Percentiles rank a stretch among this genome's conserved stretches.
phyloP scores from a whole-genome alignment of 2,329 filamentous ascomycete genomes.

The Fusarium sulawesiense region DNA sequence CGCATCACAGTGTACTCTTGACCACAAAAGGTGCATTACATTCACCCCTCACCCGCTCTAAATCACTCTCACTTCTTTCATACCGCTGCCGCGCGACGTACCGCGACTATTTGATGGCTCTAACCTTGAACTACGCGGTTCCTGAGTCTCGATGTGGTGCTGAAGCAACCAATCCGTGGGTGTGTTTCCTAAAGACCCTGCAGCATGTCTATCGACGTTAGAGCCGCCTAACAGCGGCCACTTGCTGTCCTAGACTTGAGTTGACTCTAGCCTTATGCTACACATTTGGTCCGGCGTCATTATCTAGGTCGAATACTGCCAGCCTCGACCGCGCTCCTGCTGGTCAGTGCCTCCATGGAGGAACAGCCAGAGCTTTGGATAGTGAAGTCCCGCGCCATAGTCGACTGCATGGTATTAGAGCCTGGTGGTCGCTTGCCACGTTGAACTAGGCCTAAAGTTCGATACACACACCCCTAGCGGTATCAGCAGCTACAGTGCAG shows the following conservation, averaged over 20 bases:
- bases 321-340: neutral
- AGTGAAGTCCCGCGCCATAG: conserved; percentile 1
- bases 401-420: conserved; percentile 20
- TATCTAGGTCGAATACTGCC: neutral
- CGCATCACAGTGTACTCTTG: conserved; percentile 38
- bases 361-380: conserved; percentile 3
- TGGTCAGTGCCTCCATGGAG: neutral
- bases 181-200: conserved; percentile 42
- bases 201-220: conserved; percentile 35
- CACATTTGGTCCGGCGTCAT: neutral
- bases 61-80: conserved; percentile 18
- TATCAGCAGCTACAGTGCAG: conserved; percentile 32
- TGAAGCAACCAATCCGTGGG: conserved; percentile 28
- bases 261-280: neutral
- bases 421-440: conserved; percentile 50
- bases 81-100: conserved; percentile 40
- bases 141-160: conserved; percentile 42
- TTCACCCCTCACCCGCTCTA: conserved; percentile 24
- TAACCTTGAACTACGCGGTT: conserved; percentile 35
- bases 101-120: conserved; percentile 34
- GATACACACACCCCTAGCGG: conserved; percentile 36
- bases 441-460: conserved; percentile 47
- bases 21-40: conserved; percentile 15
- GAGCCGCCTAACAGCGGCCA: conserved; percentile 10
- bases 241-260: conserved; percentile 1